Conservation (phyloP, 352 stramenopile species). For the Plasmopara viticola region DNA sequence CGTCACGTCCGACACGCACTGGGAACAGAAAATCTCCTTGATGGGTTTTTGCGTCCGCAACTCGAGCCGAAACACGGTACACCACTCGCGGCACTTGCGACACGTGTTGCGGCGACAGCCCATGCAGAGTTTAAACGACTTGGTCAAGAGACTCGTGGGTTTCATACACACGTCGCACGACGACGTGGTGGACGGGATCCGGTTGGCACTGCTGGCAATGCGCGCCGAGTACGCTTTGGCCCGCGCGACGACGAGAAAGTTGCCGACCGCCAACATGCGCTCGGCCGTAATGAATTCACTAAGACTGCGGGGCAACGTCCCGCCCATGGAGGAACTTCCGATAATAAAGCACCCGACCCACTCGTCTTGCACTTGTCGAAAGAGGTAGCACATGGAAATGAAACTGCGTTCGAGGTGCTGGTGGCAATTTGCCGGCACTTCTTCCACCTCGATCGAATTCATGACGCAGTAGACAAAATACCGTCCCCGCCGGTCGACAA, state of each 20-base stretch:
- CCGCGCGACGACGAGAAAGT: conserved; percentile 36
- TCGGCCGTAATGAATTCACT: conserved; percentile 40
- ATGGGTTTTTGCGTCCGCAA: conserved; percentile 35
- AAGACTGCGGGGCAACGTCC: conserved; percentile 30
- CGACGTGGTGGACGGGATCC: conserved; percentile 22
- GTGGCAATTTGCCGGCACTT: conserved; percentile 35
- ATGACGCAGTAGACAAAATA: conserved; percentile 58
- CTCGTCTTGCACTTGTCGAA: conserved; percentile 39
- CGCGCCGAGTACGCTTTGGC: conserved; percentile 52
- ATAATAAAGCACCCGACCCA: conserved; percentile 57
- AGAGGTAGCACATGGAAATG: conserved; percentile 60
- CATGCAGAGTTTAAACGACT: conserved; percentile 35
- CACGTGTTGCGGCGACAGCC: conserved; percentile 57
- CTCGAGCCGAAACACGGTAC: conserved; percentile 44
- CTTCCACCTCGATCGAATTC: conserved; percentile 55
- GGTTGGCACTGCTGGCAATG: conserved; percentile 30
- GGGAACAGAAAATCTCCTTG: conserved; percentile 45
- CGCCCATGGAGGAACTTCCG: conserved; percentile 37
- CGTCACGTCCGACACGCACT: conserved; percentile 42
- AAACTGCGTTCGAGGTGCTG: conserved; percentile 31
- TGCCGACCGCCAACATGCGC: conserved; percentile 35
- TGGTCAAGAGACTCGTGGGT: conserved; percentile 28
- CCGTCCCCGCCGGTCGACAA: conserved; percentile 43
- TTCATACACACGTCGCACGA: conserved; percentile 54
- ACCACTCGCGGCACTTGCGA: conserved; percentile 37